Evolutionary conservation across 2,329 filamentous ascomycete genomes (phyloP).

Genomic region (Hymenotorrendiella dingleyae): DNA sequence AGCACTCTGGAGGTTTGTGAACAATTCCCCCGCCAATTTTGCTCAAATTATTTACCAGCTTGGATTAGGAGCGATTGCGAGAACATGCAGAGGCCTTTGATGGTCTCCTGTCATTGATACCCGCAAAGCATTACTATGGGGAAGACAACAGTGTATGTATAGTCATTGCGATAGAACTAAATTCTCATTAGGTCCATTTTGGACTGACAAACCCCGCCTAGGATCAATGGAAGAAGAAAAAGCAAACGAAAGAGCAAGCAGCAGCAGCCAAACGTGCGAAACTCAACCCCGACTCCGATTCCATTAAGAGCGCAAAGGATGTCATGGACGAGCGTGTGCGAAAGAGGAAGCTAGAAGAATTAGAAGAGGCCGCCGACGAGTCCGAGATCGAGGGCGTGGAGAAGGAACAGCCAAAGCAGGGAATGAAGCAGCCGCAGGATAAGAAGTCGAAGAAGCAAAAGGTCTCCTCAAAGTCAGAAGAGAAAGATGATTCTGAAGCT

Average conservation of each 20-base stretch:
- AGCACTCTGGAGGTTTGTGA: slow-evolving; percentile 28
- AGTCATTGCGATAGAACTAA: too few relatives aligned
- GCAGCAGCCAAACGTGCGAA: slow-evolving; percentile 79
- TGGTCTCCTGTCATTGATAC: slow-evolving; percentile 63
- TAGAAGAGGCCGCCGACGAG: slow-evolving; percentile 54
- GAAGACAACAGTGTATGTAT: slow-evolving; percentile 63
- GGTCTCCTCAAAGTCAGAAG: slow-evolving; percentile 27
- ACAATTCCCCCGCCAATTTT: slow-evolving; percentile 18
- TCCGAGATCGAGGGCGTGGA: slow-evolving; percentile 49
- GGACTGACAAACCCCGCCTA: slow-evolving; percentile 34
- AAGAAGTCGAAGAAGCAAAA: slow-evolving; percentile 50
- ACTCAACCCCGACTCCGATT: slow-evolving; percentile 83
- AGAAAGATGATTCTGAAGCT: slow-evolving; percentile 32
- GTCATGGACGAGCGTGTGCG: slow-evolving; percentile 79
- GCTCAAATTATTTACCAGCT: slow-evolving; percentile 7
- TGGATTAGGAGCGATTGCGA: slow-evolving; percentile 44
- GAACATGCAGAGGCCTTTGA: slow-evolving; percentile 35
- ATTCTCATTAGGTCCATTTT: background rate
- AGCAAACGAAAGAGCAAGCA: slow-evolving; percentile 88
- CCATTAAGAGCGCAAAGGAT: slow-evolving; percentile 71
- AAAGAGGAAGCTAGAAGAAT: slow-evolving; percentile 73
- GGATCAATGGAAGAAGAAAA: slow-evolving; percentile 93
- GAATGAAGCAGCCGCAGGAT: slow-evolving; percentile 44
- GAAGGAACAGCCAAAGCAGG: slow-evolving; percentile 57
- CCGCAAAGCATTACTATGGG: slow-evolving; percentile 66